These are phyloP conservation scores for Vanrija humicola DNA, from an alignment of 1,284 basidiomycete genomes.

Conservation along the genomic window DNA sequence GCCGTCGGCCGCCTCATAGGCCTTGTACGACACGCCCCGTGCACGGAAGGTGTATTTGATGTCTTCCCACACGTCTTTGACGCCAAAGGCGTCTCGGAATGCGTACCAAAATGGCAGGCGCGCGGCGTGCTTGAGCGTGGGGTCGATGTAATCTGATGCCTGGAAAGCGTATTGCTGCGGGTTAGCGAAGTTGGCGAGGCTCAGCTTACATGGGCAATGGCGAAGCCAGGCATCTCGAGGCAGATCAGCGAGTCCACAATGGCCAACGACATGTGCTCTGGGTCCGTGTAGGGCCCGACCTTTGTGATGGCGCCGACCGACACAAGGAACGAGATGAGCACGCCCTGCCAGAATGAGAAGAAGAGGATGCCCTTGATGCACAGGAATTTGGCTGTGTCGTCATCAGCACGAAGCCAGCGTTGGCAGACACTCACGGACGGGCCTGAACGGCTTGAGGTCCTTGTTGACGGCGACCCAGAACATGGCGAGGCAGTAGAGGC, in stretches of 20 bases:
- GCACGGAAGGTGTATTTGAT: conserved; percentile 77
- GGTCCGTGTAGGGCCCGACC: conserved; percentile 80
- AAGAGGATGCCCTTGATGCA: conserved; percentile 98
- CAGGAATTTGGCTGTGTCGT: conserved; percentile 83
- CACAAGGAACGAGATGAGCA: conserved; percentile 82
- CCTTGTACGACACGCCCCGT: conserved; percentile 88
- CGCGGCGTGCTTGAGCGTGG: conserved; percentile 64
- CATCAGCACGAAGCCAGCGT: background rate
- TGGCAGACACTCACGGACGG: conserved; percentile 42
- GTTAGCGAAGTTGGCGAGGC: background rate
- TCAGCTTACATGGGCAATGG: conserved; percentile 66
- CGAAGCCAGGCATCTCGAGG: conserved; percentile 97
- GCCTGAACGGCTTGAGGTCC: conserved; percentile 83
- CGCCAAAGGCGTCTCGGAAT: conserved; percentile 77
- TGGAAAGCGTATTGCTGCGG: conserved; percentile 46
- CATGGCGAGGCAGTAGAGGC: conserved; percentile 71
- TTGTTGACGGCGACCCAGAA: conserved; percentile 88
- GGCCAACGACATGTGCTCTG: conserved; percentile 85
- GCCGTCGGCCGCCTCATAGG: conserved; percentile 92
- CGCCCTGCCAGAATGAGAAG: conserved; percentile 96
- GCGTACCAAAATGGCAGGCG: conserved; percentile 84
- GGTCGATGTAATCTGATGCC: conserved; percentile 72
- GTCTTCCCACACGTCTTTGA: conserved; percentile 84
- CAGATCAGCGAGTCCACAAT: conserved; percentile 87
- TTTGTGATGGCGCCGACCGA: conserved; percentile 69